These are phyloP conservation scores for Panaeolus cyanescens DNA, from an alignment of 768 basidiomycete genomes.

Conservation along the genomic window DNA sequence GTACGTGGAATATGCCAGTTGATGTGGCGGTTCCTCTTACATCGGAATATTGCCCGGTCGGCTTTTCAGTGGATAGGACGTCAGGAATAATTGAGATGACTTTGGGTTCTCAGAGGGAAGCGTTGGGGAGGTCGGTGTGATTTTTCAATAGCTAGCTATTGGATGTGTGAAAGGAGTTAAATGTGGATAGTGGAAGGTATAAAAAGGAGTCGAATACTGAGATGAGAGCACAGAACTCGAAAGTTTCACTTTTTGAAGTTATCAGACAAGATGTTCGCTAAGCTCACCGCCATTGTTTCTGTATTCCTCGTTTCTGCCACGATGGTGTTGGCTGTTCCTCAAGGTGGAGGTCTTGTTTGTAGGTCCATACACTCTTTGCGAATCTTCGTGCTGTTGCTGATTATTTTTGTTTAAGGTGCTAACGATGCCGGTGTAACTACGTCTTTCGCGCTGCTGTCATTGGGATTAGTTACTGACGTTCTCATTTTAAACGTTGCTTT, in stretches of 20 bases:
- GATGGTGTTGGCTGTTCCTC: neutral
- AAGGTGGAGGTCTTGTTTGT: neutral
- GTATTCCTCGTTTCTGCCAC: neutral
- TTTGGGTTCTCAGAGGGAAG: neutral
- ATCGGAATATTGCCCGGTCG: too few relatives aligned
- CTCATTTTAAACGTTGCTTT: neutral
- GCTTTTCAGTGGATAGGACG: too few relatives aligned
- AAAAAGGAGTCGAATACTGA: neutral
- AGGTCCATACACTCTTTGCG: neutral
- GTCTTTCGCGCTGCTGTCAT: neutral
- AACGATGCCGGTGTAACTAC: neutral
- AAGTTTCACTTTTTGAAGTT: neutral
- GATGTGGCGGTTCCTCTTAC: too few relatives aligned
- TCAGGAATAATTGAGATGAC: too few relatives aligned
- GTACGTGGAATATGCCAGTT: too few relatives aligned
- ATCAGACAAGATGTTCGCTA: neutral
- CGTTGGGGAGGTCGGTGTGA: neutral
- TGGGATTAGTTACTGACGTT: neutral
- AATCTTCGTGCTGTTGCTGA: neutral
- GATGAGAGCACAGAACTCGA: neutral
- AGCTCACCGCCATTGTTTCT: neutral
- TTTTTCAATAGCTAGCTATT: neutral
- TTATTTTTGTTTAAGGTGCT: neutral
- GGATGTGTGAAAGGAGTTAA: neutral
- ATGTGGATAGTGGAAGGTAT: neutral